Base-by-base conservation (phyloP, 2,329 filamentous ascomycete species). In the Colletotrichum camelliae region DNA sequence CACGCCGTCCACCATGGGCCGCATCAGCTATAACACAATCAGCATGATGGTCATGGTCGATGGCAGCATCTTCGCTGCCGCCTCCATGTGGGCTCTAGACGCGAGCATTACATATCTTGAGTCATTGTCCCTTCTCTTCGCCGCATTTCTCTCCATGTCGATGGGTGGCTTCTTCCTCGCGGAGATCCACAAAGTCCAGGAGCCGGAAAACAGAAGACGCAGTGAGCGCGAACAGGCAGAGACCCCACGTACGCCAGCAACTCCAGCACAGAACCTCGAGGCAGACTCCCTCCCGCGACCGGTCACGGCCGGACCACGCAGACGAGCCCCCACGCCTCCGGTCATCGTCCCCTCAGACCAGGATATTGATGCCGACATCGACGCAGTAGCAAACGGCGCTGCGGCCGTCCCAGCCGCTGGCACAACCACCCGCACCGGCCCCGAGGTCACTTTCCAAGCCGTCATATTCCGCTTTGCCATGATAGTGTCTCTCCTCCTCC, bases 1-100 rank as follows among this genome's bases (percentile, higher is more conserved):
- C 62, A 94, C 93, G 9, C 93, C 93, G 4, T 94, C 92, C 0
- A 94, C 92, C 3, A 87, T 93, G 78, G 92, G 91, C 5, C 88
- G 93, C 21, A 89, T 94, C 79, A 94, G 92, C 82, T 92, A 94
- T 81, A 89, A 89, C 81, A 93, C 92, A 0, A 87, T 90, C 29
- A 87, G 88, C 67, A 87, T 90, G 77, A 93, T 94, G 90, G 85
- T 93, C 37, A 85, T 93, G 73, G 90, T 90, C 18, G 92, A 94
- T 78, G 91, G 90, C 13, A 85, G 93, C 77, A 85, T 90, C 5
- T 92, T 93, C 77, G 86, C 86, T 4, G 87, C 87, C n/a, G 88
- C 89, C n/a, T 87, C 86, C 13, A 89, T 86, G 5, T 92, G 87
- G 90, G 88, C 87, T 67, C 86, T 91, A 43, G 89, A 89, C 15